Base-by-base conservation (phyloP, 371 early-diverging fungal genomes). In the Mucor racemosus region DNA sequence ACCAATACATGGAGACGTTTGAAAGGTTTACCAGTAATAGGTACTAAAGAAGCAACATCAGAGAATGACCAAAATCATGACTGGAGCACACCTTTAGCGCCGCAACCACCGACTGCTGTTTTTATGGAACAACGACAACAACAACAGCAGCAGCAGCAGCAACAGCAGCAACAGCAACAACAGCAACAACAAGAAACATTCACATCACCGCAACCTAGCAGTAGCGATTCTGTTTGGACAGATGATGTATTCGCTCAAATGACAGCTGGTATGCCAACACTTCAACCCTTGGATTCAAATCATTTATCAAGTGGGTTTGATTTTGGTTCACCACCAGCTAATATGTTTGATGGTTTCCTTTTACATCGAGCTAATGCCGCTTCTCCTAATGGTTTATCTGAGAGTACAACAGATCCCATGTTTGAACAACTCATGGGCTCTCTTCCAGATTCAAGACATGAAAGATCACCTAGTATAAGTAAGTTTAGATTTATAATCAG, bases 1-100 rank as follows among this genome's bases (percentile, higher is more conserved):
- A 80, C 81, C 8, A 81, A 81, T 42, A 66, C 63, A 7, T 84
- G 84, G 84, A 66, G 80, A 58, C 53, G 68, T 19, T 7, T 68
- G 1, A 78, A 79, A 40, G 78, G 79, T 7, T 62, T 79, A 13
- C 75, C 76, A n/a, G 78, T 76, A 3, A 67, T 77, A 38, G 56
- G 62, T 34, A 33, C 15, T 3, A 44, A 34, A 38, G 58, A 62
- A 11, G 35, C 39, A 39, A 13, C 14, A 35, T 40, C 3, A 39
- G 48, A 14, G 21, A 21, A 1, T n/a, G 57, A 14, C 46, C 46
- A 34, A 56, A 34, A 19, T 58, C 13, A 4, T 26, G 10, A 13
- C 59, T 59, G 31, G 42, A 54, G 31, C 13, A 19, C 21, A 7
- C 21, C 48, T 4, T 9, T 21, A 5, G 17, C 63, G 7, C 34